Conservation (phyloP, 441 rosid species). For the Jatropha multifida region DNA sequence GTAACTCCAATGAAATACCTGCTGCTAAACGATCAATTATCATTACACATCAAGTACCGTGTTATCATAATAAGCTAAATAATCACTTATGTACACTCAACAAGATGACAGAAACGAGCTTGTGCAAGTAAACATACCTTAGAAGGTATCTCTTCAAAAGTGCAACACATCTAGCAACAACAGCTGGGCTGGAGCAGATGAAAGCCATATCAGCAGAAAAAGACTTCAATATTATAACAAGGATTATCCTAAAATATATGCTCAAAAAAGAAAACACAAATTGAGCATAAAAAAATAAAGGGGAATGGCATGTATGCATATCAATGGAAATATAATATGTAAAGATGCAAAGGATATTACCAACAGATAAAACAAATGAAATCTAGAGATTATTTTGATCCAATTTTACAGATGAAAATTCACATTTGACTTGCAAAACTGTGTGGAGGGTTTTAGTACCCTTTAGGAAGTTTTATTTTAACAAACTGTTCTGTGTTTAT, state of each 20-base stretch:
- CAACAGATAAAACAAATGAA: not conserved
- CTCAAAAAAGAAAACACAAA: constrained; percentile 7
- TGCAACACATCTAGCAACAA: constrained; percentile 92
- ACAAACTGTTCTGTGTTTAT: not conserved
- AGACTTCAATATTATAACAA: constrained; percentile 9
- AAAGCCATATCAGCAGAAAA: constrained; percentile 33
- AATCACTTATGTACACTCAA: constrained; percentile 12
- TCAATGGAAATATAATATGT: not conserved
- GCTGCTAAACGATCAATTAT: constrained; percentile 6
- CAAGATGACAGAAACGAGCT: constrained; percentile 22
- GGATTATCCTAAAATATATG: constrained; percentile 9
- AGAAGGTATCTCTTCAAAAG: constrained; percentile 88
- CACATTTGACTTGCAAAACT: not conserved
- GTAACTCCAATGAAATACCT: not conserved
- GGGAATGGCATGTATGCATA: not conserved
- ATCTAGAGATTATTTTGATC: not conserved
- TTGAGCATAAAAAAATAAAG: not conserved
- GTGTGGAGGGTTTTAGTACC: not conserved
- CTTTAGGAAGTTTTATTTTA: not conserved
- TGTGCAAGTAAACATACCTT: constrained; percentile 50
- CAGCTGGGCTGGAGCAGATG: constrained; percentile 84
- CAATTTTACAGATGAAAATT: not conserved
- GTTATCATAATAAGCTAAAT: not conserved
- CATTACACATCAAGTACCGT: constrained; percentile 5
- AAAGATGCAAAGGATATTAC: not conserved